These are phyloP conservation scores for Mucor plumbeus DNA, from an alignment of 371 early-diverging fungal species.

Conservation along the genomic window DNA sequence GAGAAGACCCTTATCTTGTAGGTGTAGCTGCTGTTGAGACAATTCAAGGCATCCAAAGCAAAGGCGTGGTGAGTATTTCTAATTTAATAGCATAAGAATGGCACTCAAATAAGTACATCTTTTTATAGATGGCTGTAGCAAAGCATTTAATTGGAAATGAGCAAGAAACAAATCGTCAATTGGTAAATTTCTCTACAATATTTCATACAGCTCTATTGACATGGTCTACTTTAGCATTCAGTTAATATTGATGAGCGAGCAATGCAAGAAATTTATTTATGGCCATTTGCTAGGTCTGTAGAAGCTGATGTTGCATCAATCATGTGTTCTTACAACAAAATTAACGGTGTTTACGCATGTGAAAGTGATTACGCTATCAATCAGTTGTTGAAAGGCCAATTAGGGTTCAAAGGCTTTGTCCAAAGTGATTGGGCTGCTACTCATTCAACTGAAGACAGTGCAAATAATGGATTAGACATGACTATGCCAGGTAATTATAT, in stretches of 20 bases:
- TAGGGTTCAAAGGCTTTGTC: conserved; percentile 53
- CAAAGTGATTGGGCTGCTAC: conserved; percentile 51
- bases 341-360: conserved; percentile 57
- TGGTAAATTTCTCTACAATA: conserved; percentile 9
- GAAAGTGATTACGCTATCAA: conserved; percentile 53
- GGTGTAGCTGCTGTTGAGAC: conserved; percentile 48
- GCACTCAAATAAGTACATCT: background rate
- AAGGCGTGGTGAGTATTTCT: conserved; percentile 30
- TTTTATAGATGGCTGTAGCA: conserved; percentile 48
- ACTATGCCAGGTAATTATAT: conserved; percentile 54
- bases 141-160: conserved; percentile 63
- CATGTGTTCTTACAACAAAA: conserved; percentile 65
- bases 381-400: conserved; percentile 47
- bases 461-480: conserved; percentile 60
- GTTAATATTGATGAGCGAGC: conserved; percentile 58
- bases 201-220: background rate
- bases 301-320: conserved; percentile 60
- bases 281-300: conserved; percentile 57
- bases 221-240: conserved; percentile 22
- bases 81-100: background rate
- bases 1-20: conserved; percentile 67
- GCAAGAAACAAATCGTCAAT: conserved; percentile 46
- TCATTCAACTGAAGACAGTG: conserved; percentile 42
- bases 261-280: conserved; percentile 61
- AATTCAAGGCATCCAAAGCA: conserved; percentile 47